Conservation (phyloP, 2,329 filamentous ascomycete genomes). For the Fulvia fulva region DNA sequence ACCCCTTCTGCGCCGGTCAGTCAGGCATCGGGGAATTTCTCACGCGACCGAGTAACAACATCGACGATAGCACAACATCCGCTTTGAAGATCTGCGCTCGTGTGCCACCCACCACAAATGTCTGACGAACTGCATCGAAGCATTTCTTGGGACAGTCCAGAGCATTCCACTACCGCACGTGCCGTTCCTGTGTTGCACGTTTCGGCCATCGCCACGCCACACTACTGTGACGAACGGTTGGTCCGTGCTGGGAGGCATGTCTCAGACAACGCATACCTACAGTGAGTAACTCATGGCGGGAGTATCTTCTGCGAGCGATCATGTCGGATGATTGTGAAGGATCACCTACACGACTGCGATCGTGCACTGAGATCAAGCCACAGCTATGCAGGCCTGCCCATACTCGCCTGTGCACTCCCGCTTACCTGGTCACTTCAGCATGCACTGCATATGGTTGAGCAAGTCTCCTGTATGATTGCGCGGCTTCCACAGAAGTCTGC, state of each 20-base stretch:
- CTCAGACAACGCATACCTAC: slow-evolving; percentile 10
- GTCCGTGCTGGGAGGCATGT: slow-evolving; percentile 22
- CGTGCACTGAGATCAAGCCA: background rate
- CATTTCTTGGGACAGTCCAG: slow-evolving; percentile 1
- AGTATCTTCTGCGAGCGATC: background rate
- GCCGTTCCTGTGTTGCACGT: slow-evolving; percentile 24
- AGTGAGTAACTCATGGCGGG: slow-evolving; percentile 5
- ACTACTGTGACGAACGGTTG: slow-evolving; percentile 22
- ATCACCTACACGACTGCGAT: background rate
- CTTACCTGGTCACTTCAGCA: background rate
- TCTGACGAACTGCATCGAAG: slow-evolving; percentile 1
- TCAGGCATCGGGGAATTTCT: slow-evolving; percentile 9
- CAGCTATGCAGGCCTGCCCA: background rate
- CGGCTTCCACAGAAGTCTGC: background rate
- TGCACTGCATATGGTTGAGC: background rate
- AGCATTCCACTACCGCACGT: slow-evolving; percentile 23
- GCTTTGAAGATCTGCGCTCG: slow-evolving; percentile 13
- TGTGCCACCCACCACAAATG: slow-evolving; percentile 5
- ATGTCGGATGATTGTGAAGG: background rate
- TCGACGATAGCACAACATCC: slow-evolving; percentile 11
- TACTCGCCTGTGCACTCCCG: background rate
- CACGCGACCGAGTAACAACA: slow-evolving; percentile 7
- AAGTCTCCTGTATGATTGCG: background rate
- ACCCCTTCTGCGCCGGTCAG: slow-evolving; percentile 2
- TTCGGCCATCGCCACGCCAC: slow-evolving; percentile 10